phyloP scores from a whole-genome alignment of 768 basidiomycete species.

The Suillus alpinus region DNA sequence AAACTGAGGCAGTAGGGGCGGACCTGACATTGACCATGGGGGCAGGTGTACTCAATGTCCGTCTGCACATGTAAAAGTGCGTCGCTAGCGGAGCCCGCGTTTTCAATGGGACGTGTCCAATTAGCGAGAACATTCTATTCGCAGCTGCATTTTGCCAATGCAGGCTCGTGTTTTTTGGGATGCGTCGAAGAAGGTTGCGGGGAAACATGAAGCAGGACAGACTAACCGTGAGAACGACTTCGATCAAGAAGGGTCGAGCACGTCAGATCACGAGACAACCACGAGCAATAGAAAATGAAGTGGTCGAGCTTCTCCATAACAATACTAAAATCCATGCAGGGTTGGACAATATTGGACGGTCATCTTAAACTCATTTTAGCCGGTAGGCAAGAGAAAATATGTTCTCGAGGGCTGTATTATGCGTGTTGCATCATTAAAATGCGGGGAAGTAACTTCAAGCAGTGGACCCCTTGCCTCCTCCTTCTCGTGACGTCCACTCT shows the following conservation, averaged over 20 bases:
- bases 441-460: constrained; percentile 5
- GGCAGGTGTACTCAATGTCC: constrained; percentile 46
- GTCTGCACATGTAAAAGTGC: constrained; percentile 14
- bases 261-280: neutral
- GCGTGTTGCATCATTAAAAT: neutral
- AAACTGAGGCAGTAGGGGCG: constrained; percentile 5
- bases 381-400: neutral
- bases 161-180: constrained; percentile 1
- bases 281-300: neutral
- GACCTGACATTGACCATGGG: constrained; percentile 59
- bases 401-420: constrained; percentile 1
- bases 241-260: neutral
- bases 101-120: neutral
- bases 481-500: constrained; percentile 69
- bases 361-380: neutral
- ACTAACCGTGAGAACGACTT: neutral
- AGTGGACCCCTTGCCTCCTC: constrained; percentile 34
- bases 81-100: neutral
- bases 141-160: neutral
- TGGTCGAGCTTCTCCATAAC: neutral
- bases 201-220: constrained; percentile 3
- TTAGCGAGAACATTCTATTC: neutral
- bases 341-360: neutral
- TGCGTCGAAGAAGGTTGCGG: neutral
- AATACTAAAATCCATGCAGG: neutral